Base-by-base conservation (phyloP, 2,329 filamentous ascomycete genomes). In the Chrysoporthe austroafricana region DNA sequence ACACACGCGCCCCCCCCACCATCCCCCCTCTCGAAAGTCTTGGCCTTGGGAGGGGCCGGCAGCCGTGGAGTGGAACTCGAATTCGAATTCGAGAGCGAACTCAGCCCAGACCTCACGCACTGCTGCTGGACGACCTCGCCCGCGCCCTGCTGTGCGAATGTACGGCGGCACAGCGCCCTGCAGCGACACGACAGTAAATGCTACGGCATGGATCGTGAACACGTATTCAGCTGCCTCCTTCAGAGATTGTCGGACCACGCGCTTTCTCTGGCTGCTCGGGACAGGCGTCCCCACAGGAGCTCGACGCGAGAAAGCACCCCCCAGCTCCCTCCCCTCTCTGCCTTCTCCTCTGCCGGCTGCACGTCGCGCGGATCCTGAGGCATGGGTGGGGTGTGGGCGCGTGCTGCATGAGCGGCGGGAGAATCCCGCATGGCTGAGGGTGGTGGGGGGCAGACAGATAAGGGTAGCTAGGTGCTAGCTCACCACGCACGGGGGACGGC, bases 361-460 rank as follows among this genome's bases (percentile, higher is more conserved):
- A 64, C 16, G 54, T 64, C 54, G 43, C n/a, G 58, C 54, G 18
- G 26, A 39, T 36, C 13, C 36, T 32, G 42, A 58, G 44, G n/a
- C 39, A 63, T 21, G 32, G 62, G 26, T 9, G 48, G 50, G 50
- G 32, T 16, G 50, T 11, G 26, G 8, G 11, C 32, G 21, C 50
- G 32, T 54, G 50, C 13, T 26, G 39, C 36, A 18, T 26, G 52
- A 16, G 34, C 32, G 16, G 52, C 21, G 43, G 54, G 16, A 59
- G 26, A 48, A 36, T 48, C 36, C 21, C 32, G 32, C 54, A 44
- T 68, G 59, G 62, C 66, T 66, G 59, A 54, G 18, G 63, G 59
- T 32, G 50, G 58, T 44, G 59, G 66, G 66, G 36, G 66, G 46
- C 21, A 39, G 14, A 43, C 21, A 66, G 66, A 68, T 68, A 68